Conservation (phyloP, 768 basidiomycete species). For the Mycena vitilis region DNA sequence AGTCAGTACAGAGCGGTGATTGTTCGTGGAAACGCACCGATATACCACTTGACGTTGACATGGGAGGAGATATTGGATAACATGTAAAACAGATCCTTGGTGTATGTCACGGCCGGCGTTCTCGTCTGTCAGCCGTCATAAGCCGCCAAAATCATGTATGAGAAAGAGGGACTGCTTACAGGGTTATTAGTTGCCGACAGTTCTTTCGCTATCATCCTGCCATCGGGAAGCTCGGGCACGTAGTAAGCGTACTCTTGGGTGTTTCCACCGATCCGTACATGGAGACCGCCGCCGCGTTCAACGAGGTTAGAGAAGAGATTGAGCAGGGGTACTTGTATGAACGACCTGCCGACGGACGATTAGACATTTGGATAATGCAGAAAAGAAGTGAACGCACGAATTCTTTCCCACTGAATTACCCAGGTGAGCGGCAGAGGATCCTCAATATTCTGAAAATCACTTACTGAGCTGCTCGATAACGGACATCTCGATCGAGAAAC, state of each 20-base stretch:
- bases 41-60: slow-evolving; percentile 63
- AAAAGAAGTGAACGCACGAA: slow-evolving; percentile 23
- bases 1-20: too few relatives aligned
- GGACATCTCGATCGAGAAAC: slow-evolving; percentile 58
- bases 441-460: too few relatives aligned
- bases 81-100: slow-evolving; percentile 64
- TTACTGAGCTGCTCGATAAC: slow-evolving; percentile 53
- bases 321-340: slow-evolving; percentile 35
- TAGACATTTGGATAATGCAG: background rate
- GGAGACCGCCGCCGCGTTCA: slow-evolving; percentile 60
- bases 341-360: slow-evolving; percentile 1
- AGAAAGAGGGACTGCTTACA: slow-evolving; percentile 35
- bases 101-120: slow-evolving; percentile 66
- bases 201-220: slow-evolving; percentile 56
- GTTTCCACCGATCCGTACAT: slow-evolving; percentile 69
- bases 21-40: slow-evolving; percentile 49
- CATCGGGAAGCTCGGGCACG: slow-evolving; percentile 48
- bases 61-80: slow-evolving; percentile 60
- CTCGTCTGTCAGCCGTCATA: slow-evolving; percentile 52
- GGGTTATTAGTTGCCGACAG: slow-evolving; percentile 42
- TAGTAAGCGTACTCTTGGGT: slow-evolving; percentile 62
- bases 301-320: slow-evolving; percentile 51
- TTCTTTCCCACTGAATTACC: slow-evolving; percentile 38
- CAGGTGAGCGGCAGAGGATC: too few relatives aligned
- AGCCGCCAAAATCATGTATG: background rate